Base-by-base conservation (phyloP, 345 rosid species). In the Microthlaspi erraticum region DNA sequence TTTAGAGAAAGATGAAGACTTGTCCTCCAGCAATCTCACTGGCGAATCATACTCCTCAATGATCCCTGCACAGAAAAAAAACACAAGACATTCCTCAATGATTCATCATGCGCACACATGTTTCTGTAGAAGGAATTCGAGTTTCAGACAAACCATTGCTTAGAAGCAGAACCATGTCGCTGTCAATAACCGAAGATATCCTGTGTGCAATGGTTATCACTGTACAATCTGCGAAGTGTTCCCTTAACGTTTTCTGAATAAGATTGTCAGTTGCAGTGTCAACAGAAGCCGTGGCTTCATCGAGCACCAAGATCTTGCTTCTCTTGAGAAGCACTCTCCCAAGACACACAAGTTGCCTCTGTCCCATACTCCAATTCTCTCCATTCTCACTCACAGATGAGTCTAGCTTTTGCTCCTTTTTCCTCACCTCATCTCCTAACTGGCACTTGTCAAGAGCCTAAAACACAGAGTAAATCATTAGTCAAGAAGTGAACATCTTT, bases 291-390 rank as follows among this genome's bases (percentile, higher is more conserved):
- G 92, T 90, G 44, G 98, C 98, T 80, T 93, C 96, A 61, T 93
- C 96, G 0, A 90, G 92, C 16, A 88, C 93, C 78, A 93, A 68
- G 57, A 93, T 81, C 69, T 85, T 93, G 66, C 89, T 90, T 77
- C 82, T 87, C 83, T 88, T 87, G 0, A 90, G 85, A 12, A 93
- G 81, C 45, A 88, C 96, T 13, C 97, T 87, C 0, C 96, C 97
- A 0, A 93, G 86, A 73, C 97, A 93, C 3, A 87, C 87, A 0
- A 93, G 82, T 71, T 93, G 97, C 71, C 93, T 83, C 79, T 93
- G 97, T 7, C 97, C 97, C 90, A 88, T 84, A 69, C 98, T 93
- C 97, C 98, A 90, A 64, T 90, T 93, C 73, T 87, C 97, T 72
- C 98, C 97, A 72, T 93, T 88, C 64, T 93, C 93, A 0, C 74